Evolutionary conservation across 1,139 yeast species (phyloP), one percentile per base, ranked within the genome.

Genomic region (Magnusiomyces ingens): DNA sequence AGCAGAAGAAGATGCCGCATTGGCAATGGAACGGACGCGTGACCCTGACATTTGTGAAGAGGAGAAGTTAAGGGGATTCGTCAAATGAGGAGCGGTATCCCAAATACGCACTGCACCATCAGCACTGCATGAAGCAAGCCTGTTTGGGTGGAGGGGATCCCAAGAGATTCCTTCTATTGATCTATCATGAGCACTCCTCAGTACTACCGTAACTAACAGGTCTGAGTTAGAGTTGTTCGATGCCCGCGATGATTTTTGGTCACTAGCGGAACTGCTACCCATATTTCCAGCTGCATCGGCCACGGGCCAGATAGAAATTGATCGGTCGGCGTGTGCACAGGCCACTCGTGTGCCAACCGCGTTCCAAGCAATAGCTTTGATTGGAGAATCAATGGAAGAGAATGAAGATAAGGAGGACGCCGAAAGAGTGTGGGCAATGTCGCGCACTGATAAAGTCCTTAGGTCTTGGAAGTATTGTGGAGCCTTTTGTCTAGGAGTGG

Each of bases 41-140:
- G 47, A 44, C 32, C 32, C 32, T 3, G 47, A 22, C 13, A 35
- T 19, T 11, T 44, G 47, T 26, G 32, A 26, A 26, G 32, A 26
- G 32, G 32, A 8, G 6, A 36, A 44, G 37, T 36, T 44, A 18
- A 26, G 32, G 2, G 37, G 17, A 12, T 44, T 26, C 2, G 37
- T 17, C n/a, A 18, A 35, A 6, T 35, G n/a, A 10, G 47, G 47
- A 8, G 19, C 15, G 15, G 47, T 44, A 55, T 77, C 77, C 93
- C 93, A 85, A 10, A 82, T 63, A 59, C 75, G 77, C 35, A 85
- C 66, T 46, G 65, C 65, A 5, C 67, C 67, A 59, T 83, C 87
- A 51, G 78, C 69, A 1, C 84, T 82, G 15, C 80, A 84, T 1
- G 86, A 75, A 1, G 81, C 86, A 57, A 86, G 72, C 26, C 76